Evolutionary conservation across 257 asterid genomes (phyloP).

Genomic region (Solanum chiquidenum): DNA sequence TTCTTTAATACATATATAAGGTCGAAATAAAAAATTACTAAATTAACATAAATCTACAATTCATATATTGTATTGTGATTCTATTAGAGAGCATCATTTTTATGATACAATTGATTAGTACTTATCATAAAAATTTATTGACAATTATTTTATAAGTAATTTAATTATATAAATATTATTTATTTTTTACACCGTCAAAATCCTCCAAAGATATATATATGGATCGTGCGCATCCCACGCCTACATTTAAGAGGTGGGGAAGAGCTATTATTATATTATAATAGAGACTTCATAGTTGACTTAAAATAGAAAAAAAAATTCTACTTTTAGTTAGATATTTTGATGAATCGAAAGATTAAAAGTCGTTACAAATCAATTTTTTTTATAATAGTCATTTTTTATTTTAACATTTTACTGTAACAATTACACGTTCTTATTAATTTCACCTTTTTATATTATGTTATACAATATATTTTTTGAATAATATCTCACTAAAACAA

Average conservation of each 20-base stretch:
- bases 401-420: neutral
- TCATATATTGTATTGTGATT: neutral
- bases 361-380: fast-evolving
- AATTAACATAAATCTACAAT: neutral
- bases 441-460: neutral
- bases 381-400: fast-evolving
- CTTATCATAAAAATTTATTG: neutral
- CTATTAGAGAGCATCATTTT: neutral
- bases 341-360: neutral
- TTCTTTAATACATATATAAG: neutral
- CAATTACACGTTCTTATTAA: fast-evolving
- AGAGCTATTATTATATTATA: neutral
- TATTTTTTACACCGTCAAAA: neutral
- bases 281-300: neutral
- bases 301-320: neutral
- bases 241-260: neutral
- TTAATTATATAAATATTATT: neutral
- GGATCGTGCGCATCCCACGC: neutral
- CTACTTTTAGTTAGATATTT: neutral
- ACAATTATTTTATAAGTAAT: neutral
- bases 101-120: neutral
- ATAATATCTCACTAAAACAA: neutral
- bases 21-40: neutral
- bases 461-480: neutral
- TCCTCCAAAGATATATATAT: too few species aligned